Evolutionary conservation across 2,329 filamentous ascomycete genomes (phyloP).

Genomic region (Paracamarosporium sp.): DNA sequence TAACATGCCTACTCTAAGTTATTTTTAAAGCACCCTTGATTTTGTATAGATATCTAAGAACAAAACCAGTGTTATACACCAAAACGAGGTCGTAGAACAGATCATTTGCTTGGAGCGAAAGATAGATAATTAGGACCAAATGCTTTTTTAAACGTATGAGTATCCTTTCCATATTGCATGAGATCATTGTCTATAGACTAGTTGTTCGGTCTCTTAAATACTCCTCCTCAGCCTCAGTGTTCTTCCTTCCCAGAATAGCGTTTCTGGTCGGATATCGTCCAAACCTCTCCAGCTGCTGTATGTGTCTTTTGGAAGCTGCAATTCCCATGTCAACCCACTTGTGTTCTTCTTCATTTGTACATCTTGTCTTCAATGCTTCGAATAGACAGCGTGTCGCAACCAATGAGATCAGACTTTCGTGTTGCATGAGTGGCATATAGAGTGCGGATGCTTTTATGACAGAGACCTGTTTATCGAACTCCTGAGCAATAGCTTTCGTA

Average conservation of each 20-base stretch:
- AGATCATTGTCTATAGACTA: neutral
- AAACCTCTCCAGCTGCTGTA: constrained; percentile 15
- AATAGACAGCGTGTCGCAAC: constrained; percentile 17
- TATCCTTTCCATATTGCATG: neutral
- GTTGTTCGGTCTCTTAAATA: neutral
- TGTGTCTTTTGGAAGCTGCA: constrained; percentile 10
- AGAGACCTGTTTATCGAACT: constrained; percentile 20
- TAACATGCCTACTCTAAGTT: too few relatives aligned
- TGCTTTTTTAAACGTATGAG: too few relatives aligned
- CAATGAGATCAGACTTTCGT: constrained; percentile 18
- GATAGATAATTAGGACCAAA: too few relatives aligned
- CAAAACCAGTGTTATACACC: too few relatives aligned
- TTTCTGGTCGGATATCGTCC: constrained; percentile 20
- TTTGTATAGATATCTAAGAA: too few relatives aligned
- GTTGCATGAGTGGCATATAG: constrained; percentile 21
- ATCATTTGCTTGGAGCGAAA: too few relatives aligned
- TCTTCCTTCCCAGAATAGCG: constrained; percentile 13
- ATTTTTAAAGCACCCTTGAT: too few relatives aligned
- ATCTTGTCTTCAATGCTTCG: constrained; percentile 16
- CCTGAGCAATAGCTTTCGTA: constrained; percentile 15
- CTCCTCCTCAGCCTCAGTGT: neutral
- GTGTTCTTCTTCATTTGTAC: constrained; percentile 15
- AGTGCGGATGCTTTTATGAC: constrained; percentile 19
- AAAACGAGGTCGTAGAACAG: too few relatives aligned
- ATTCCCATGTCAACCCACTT: constrained; percentile 17